These are phyloP conservation scores for Corylus avellana DNA, from an alignment of 306 rosid species.

Conservation along the genomic window DNA sequence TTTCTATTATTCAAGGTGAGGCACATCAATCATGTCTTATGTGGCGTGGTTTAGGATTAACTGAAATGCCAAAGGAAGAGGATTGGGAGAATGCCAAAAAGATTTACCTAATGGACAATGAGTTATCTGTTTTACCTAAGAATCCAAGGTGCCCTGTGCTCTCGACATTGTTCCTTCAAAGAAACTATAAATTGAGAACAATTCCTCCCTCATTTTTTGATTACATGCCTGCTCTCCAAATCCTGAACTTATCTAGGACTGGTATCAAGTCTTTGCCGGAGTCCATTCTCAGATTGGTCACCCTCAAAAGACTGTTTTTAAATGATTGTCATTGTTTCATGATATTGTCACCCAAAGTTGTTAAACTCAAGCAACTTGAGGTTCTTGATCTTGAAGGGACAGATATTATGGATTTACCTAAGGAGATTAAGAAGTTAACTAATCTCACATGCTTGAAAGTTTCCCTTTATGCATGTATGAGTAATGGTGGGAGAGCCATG, in stretches of 20 bases:
- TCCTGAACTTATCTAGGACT: constrained; percentile 16
- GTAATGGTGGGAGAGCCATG: background rate
- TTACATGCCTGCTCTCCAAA: background rate
- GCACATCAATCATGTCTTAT: no score
- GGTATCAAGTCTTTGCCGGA: background rate
- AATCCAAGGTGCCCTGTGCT: constrained; percentile 1
- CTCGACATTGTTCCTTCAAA: background rate
- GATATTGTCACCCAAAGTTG: background rate
- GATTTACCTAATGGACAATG: no score
- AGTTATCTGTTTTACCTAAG: no score
- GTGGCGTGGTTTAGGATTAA: no score
- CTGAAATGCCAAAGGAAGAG: no score
- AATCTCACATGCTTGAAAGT: background rate
- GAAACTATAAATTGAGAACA: background rate
- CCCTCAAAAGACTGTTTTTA: background rate
- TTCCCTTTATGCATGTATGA: background rate
- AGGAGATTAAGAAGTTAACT: background rate
- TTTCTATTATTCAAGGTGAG: background rate
- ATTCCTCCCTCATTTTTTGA: constrained; percentile 13
- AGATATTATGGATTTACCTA: background rate
- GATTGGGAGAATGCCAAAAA: no score
- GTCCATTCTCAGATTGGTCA: background rate
- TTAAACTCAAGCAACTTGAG: background rate
- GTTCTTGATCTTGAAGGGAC: constrained; percentile 6
- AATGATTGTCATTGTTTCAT: background rate